Evolutionary conservation across 2,329 filamentous ascomycete species (phyloP).

Genomic region (Fusarium miscanthi): DNA sequence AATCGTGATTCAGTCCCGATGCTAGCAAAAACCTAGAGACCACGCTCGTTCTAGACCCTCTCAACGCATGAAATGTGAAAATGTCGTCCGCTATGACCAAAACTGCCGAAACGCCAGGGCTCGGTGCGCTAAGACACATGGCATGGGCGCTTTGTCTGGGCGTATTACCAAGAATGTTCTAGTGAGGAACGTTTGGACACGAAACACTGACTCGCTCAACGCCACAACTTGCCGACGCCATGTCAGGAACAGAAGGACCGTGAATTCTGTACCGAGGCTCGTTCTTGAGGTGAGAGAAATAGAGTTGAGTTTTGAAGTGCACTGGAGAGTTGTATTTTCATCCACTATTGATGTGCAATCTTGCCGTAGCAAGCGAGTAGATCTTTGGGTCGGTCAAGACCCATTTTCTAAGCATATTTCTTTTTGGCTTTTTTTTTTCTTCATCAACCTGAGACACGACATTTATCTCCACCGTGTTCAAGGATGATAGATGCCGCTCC

Average conservation of each 20-base stretch:
- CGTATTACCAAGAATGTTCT: not conserved
- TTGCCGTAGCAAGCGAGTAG: constrained; percentile 4
- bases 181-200: not conserved
- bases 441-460: not conserved
- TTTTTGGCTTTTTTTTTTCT: not conserved
- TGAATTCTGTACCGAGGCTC: not conserved
- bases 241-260: not conserved
- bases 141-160: not conserved
- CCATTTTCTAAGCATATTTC: constrained; percentile 21
- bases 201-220: constrained; percentile 18
- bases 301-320: not conserved
- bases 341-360: constrained; percentile 14
- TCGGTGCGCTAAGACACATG: not conserved
- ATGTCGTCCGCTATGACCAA: not conserved
- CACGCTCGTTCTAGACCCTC: not conserved
- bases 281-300: not conserved
- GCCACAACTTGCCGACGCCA: not conserved
- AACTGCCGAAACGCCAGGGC: not conserved
- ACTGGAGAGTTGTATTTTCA: not conserved
- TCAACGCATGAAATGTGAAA: not conserved
- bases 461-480: not conserved
- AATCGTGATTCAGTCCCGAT: not conserved
- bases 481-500: not conserved
- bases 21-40: not conserved
- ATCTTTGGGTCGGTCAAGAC: not conserved